Evolutionary conservation across 116 monocot genomes (phyloP).

Genomic region (Posidonia oceanica): DNA sequence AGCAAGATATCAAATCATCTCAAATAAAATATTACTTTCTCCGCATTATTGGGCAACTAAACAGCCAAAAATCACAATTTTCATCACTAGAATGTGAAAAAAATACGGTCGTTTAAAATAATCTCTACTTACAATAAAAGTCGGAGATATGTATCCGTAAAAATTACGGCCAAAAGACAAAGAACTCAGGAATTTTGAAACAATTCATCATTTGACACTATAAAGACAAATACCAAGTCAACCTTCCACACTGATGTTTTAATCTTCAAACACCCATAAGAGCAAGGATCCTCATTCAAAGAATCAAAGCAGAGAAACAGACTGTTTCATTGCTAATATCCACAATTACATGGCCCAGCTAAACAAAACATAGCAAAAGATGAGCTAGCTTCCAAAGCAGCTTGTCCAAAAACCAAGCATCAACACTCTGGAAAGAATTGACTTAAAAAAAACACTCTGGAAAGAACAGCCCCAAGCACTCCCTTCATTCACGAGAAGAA

Average conservation of each 20-base stretch:
- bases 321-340: not conserved
- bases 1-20: too few species aligned
- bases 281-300: not conserved
- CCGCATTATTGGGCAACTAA: too few species aligned
- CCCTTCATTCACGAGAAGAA: not conserved
- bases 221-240: too few species aligned
- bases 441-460: not conserved
- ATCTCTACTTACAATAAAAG: not conserved
- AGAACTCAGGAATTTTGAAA: not conserved
- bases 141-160: not conserved
- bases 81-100: too few species aligned
- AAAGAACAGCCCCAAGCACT: not conserved
- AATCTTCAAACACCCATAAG: too few species aligned
- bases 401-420: not conserved
- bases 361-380: not conserved
- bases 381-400: not conserved
- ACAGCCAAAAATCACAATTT: too few species aligned
- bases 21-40: too few species aligned
- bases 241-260: too few species aligned
- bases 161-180: not conserved
- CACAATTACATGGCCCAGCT: not conserved
- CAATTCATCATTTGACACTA: too few species aligned
- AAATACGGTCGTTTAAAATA: too few species aligned
- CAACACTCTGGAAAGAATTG: not conserved
- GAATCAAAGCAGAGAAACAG: not conserved